Evolutionary conservation across 2,329 filamentous ascomycete genomes (phyloP), one percentile per base, ranked within the genome.

Genomic region (Aspergillus viridinutans): DNA sequence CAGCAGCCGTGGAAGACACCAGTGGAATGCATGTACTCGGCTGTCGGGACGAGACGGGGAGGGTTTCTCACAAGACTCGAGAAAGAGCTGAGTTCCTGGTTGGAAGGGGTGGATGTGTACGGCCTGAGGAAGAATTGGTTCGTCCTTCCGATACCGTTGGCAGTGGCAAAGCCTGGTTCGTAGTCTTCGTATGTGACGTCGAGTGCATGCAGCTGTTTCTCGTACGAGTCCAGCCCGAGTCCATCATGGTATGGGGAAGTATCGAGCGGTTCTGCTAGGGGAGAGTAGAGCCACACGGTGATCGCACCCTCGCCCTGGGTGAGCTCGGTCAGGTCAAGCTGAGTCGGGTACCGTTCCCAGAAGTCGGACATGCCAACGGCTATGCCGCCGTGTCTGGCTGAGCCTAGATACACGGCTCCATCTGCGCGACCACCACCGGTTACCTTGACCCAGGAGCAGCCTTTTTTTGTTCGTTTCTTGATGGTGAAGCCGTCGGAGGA

Each of bases 181-280:
- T 78, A 87, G 58, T 87, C 84, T 58, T 87, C 85, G 57, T 87
- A 87, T 0, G 85, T 87, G 23, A 87, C 82, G 26, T 85, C 78
- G 0, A 86, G 75, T 1, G 83, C 85, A 57, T 85, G 83, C 0
- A 85, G 71, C 65, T 87, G 80, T 20, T 86, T 77, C 0, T 72
- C 75, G 57, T 85, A 87, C 0, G 77, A 81, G 47, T 84, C 77
- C 61, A 82, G 65, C 0, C 82, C 82, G 6, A 86, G 67, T 0
- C 82, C 81, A 58, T 86, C 83, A 49, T 86, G 84, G 56, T 81
- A 86, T 0, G 82, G 80, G 0, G 82, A 73, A 3, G 85, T 69
- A 40, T 86, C 84, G 52, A 86, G 71, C 0, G 83, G 83, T 29
- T 77, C 76, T 0, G 82, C 83, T 1, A 74, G 72, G 1, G 84